A percentile compares a stretch with the other conserved stretches of the same genome.
Conservation (phyloP, 2,329 filamentous ascomycete species). For the Byssoonygena ceratinophila region DNA sequence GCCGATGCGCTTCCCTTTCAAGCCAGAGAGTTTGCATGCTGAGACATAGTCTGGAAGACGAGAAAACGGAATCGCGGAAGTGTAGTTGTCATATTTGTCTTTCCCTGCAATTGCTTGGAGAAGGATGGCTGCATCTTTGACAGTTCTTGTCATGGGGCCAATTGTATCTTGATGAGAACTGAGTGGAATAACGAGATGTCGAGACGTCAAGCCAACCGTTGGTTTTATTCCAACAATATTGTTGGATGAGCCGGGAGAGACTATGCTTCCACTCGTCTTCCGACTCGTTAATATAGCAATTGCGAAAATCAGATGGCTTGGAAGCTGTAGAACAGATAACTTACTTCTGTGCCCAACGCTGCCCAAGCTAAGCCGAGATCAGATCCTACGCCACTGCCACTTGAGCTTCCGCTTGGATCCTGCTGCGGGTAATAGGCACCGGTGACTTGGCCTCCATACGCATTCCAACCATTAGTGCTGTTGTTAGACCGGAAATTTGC, state of each 20-base stretch:
- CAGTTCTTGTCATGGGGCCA: slow-evolving; percentile 48
- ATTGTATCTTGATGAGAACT: slow-evolving; percentile 46
- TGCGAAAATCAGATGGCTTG: background rate
- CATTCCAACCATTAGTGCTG: slow-evolving; percentile 51
- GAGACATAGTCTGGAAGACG: slow-evolving; percentile 50
- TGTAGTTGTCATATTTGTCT: slow-evolving; percentile 48
- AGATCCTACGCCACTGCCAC: slow-evolving; percentile 51
- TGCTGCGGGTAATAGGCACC: slow-evolving; percentile 52
- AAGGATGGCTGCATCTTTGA: slow-evolving; percentile 49
- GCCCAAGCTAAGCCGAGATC: slow-evolving; percentile 51
- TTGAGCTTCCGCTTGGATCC: slow-evolving; percentile 52
- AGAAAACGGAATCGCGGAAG: slow-evolving; percentile 46
- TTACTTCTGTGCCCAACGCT: slow-evolving; percentile 49
- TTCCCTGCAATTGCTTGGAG: slow-evolving; percentile 49
- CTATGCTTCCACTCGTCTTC: slow-evolving; percentile 51
- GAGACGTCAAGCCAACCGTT: slow-evolving; percentile 54
- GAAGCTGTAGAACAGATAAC: background rate
- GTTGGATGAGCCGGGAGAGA: slow-evolving; percentile 45
- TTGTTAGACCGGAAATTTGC: slow-evolving; percentile 51
- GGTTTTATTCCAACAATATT: slow-evolving; percentile 59
- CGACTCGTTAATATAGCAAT: background rate
- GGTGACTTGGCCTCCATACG: slow-evolving; percentile 51
- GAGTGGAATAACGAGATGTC: slow-evolving; percentile 53
- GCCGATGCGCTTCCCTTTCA: slow-evolving; percentile 52
- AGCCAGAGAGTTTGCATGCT: slow-evolving; percentile 45